Base-by-base conservation (phyloP, 441 rosid species). In the Gossypium trilobum region DNA sequence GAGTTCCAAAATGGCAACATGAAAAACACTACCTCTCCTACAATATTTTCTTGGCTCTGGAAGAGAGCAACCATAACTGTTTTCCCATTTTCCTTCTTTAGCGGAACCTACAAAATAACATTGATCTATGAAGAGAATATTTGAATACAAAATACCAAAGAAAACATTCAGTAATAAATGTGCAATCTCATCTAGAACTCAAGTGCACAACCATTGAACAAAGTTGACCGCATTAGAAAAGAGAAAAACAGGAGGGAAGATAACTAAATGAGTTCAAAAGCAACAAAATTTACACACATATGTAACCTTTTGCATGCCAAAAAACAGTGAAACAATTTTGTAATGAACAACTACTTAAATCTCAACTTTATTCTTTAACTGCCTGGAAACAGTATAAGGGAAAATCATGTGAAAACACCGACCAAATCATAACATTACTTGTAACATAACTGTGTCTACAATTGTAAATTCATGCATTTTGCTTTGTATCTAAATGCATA, bases 51-150 rank as follows among this genome's bases (percentile, higher is more conserved):
- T 72, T 77, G 85, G 75, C 78, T 82, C 70, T 82, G 77, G 54
- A 79, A 82, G 74, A 82, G 85, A 72, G 82, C 81, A 70, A 73
- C 82, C 81, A 74, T 77, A 66, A 67, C 63, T 33, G 73, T 77
- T 75, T 79, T 77, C 56, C 81, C 85, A 77, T 82, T 82, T 73
- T 82, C 85, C 77, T 77, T 82, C 78, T 82, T 82, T 17, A 82
- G 68, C 19, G 82, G 79, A 54, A 74, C 81, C 85, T 82, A 74
- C 66, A 48, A 59, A 75, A 19, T 5, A 50, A 69, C 3, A 56
- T 27, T 36, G 20, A 71, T n/a, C 44, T 22, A 56, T 9, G 14
- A 67, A 71, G 52, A 63, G 62, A 19, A 48, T 11, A 62, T 36
- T 33, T 3, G 10, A 72, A 60, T 48, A 60, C 2, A 10, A 72